Evolutionary conservation across 2,329 filamentous ascomycete species (phyloP).

Genomic region (Hymenoscyphus linearis): DNA sequence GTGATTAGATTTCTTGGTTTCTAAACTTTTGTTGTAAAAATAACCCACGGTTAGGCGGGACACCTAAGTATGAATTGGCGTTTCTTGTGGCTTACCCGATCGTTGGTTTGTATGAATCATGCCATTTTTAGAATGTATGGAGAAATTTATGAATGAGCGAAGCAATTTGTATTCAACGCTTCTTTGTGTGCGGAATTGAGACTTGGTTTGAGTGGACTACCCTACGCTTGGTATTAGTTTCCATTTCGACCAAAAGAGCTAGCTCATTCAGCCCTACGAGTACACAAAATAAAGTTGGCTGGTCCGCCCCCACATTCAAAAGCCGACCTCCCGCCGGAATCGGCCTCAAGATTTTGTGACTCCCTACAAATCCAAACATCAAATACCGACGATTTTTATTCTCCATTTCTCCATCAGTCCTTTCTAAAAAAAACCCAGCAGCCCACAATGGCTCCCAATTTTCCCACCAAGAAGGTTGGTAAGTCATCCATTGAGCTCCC

Average conservation of each 20-base stretch:
- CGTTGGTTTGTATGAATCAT: not conserved
- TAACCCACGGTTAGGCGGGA: not conserved
- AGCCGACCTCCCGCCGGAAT: not conserved
- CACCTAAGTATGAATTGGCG: not conserved
- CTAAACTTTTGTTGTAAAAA: not conserved
- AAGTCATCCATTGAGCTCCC: not conserved
- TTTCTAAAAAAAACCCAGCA: not conserved
- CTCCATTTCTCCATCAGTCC: not conserved
- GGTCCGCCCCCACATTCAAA: too few species aligned
- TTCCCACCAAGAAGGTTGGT: slow-evolving; percentile 5
- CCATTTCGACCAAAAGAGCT: too few species aligned
- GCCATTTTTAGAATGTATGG: not conserved
- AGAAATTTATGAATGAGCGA: not conserved
- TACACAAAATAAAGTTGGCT: too few species aligned
- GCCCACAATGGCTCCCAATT: not conserved
- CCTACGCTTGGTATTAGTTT: too few species aligned
- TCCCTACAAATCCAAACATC: not conserved
- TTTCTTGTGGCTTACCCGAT: not conserved
- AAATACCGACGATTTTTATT: not conserved
- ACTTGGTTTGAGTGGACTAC: too few species aligned
- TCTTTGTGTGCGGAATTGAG: too few species aligned
- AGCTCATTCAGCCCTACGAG: too few species aligned
- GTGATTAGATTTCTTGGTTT: not conserved
- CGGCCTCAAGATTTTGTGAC: not conserved
- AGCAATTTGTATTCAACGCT: too few species aligned